Conservation (phyloP, 257 asterid species). For the Solanum okadae region DNA sequence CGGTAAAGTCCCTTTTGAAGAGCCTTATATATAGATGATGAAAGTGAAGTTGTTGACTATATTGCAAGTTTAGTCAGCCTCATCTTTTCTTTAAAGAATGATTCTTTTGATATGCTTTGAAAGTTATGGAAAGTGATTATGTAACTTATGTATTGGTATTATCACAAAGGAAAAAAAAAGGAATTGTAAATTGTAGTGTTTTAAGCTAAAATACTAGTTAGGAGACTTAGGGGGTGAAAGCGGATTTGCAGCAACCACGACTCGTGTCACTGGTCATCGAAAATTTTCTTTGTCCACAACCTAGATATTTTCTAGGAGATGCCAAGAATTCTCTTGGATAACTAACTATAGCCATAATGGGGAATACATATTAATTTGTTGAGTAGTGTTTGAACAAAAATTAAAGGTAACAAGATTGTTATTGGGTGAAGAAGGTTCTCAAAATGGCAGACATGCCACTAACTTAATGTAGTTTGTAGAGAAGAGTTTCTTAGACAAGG, state of each 20-base stretch:
- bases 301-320: neutral
- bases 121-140: slow-evolving; percentile 21
- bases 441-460: slow-evolving; percentile 33
- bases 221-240: neutral
- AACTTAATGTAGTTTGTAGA: slow-evolving; percentile 8
- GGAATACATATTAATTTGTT: neutral
- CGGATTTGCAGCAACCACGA: neutral
- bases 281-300: neutral
- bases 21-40: slow-evolving; percentile 31
- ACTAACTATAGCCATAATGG: neutral
- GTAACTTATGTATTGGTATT: slow-evolving; percentile 16
- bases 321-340: neutral
- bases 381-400: neutral
- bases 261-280: neutral
- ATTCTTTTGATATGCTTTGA: slow-evolving; percentile 26
- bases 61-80: slow-evolving; percentile 18
- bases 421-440: neutral
- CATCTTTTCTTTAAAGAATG: slow-evolving; percentile 10
- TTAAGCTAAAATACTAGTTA: neutral
- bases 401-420: neutral
- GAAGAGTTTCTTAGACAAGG: slow-evolving; percentile 1
- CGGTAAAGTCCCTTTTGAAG: slow-evolving; percentile 3
- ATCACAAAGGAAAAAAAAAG: neutral
- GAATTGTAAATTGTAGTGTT: neutral
- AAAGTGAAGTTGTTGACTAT: slow-evolving; percentile 7